Evolutionary conservation across 805 yeast species (phyloP), one percentile per base, ranked within the genome.

Genomic region (Saturnispora diversa): DNA sequence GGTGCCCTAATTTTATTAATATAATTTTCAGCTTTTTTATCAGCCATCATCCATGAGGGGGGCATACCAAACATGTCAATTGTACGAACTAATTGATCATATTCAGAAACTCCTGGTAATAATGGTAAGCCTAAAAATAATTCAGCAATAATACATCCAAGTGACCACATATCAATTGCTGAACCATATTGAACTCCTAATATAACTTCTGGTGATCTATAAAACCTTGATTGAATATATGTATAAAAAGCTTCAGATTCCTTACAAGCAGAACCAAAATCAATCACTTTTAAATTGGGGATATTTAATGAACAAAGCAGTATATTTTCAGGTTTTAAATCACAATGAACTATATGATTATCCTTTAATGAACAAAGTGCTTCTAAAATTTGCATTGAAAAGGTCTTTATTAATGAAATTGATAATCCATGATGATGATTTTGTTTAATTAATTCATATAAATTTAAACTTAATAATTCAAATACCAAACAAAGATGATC

Each of bases 91-190:
- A 94, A 64, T 60, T 90, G 97, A 56, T 90, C 87, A 60, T 80
- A 92, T 60, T 92, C 98, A 0, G 95, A 84, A 3, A 87, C 73
- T 0, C 98, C 99, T 29, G 80, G 87, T 35, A 92, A 59, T 12
- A 92, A 82, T 1, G 98, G 98, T 50, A 74, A 76, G 45, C 77
- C 74, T 23, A 75, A 76, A 62, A 83, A 92, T 54, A 88, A 70
- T 62, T 92, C 99, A 0, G 87, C 98, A 56, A 92, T 80, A 0
- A 92, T 92, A 63, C 98, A 92, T 1, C 97, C 97, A 17, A 85
- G 74, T 0, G 97, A 97, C 99, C 99, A 92, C 64, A 92, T 74
- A 62, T 92, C 99, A 9, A 90, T 90, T 0, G 97, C 94, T 0
- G 97, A 84, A 2, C 97, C 87, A 58, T 90, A 90, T 44, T 72